Base-by-base conservation (phyloP, 2,329 filamentous ascomycete species). In the Leptographium radiaticola region DNA sequence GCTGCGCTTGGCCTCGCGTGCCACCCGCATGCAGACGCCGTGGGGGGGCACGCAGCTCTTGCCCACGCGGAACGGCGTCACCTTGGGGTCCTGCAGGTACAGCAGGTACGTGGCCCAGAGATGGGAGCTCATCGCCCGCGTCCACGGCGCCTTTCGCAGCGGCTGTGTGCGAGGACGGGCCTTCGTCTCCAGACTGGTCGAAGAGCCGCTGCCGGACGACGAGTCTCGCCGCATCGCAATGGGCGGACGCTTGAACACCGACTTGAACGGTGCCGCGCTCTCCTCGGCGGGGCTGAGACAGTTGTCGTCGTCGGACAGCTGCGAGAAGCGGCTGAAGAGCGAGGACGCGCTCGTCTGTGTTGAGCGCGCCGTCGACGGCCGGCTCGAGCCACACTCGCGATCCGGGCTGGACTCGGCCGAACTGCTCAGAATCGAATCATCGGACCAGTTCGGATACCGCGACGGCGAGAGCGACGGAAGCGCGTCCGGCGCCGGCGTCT, bases 61-160 rank as follows among this genome's bases (percentile, higher is more conserved):
- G 56, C 80, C 76, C 53, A 83, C 72, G 51, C 79, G 75, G 57
- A 86, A 80, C 0, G 82, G 82, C 1, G 82, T 86, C 3, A 84
- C 80, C 49, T 79, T 80, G 47, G 82, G 81, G 59, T 86, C 82
- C 62, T 83, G 78, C 43, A 85, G 68, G 60, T 85, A 86, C 52
- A 81, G 68, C 55, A 77, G 68, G 62, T 84, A 86, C 1, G 78
- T 83, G 6, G 77, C 73, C 82, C 82, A 86, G 11, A 86, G 66
- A 60, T 86, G 82, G 13, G 76, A 70, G 66, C 73, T 80, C 79
- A 85, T 84, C 18, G 78, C 74, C 57, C 76, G 77, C 6, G 80
- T 83, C 82, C 82, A 85, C 0, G 73, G 75, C 1, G 77, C 76
- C 62, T 75, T 80, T 55, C 38, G 30, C 34, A n/a, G 33, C 34